These are phyloP conservation scores for Globisporangium mamillatum DNA, from an alignment of 352 stramenopile species.

Conservation along the genomic window DNA sequence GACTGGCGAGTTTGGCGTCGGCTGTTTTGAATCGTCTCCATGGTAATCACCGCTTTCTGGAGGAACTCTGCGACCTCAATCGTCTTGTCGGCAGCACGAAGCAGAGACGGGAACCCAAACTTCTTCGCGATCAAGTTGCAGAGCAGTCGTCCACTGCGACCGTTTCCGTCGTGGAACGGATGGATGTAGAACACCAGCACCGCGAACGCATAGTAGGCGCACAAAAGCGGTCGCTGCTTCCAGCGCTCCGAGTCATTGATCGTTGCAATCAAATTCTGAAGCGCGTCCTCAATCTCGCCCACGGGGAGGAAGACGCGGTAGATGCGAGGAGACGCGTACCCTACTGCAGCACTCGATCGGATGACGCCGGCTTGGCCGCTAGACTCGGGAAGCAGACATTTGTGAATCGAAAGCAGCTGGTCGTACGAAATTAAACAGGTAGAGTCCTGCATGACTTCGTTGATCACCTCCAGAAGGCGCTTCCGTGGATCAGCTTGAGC, in stretches of 20 bases:
- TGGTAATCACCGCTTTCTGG: conserved; percentile 66
- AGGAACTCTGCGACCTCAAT: conserved; percentile 74
- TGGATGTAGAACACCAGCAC: conserved; percentile 84
- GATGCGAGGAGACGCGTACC: conserved; percentile 73
- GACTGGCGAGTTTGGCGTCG: conserved; percentile 45
- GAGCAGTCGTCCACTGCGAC: conserved; percentile 65
- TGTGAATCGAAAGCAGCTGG: conserved; percentile 58
- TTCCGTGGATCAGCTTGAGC: conserved; percentile 29
- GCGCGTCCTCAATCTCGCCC: conserved; percentile 48
- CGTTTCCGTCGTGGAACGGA: conserved; percentile 84
- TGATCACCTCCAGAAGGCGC: conserved; percentile 55
- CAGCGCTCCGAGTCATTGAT: conserved; percentile 48
- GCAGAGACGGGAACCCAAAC: conserved; percentile 50
- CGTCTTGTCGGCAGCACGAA: conserved; percentile 77
- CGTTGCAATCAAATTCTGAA: conserved; percentile 38
- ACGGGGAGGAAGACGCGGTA: conserved; percentile 78
- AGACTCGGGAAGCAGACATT: conserved; percentile 41
- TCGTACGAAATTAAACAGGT: conserved; percentile 50
- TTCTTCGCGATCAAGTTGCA: conserved; percentile 79
- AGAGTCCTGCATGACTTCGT: conserved; percentile 58
- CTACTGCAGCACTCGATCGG: conserved; percentile 57
- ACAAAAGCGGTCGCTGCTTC: conserved; percentile 51
- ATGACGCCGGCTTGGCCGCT: conserved; percentile 49
- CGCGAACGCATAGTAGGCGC: conserved; percentile 76
- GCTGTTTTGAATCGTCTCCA: conserved; percentile 65